Conservation (phyloP, 257 asterid genomes). For the Solanum arcanum region DNA sequence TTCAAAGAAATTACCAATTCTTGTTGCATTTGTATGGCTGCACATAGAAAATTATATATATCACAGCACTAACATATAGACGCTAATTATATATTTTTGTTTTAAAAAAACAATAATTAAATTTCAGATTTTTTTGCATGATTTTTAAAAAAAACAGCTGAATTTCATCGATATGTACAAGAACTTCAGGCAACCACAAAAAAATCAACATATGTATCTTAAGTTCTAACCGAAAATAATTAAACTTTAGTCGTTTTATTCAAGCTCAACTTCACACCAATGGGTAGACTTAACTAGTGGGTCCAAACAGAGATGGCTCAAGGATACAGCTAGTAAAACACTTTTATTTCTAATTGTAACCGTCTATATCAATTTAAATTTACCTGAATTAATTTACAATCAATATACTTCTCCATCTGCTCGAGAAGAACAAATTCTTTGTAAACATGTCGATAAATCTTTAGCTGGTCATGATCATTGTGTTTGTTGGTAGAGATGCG, state of each 20-base stretch:
- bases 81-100: too few relatives aligned
- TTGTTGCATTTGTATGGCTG: too few relatives aligned
- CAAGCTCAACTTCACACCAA: background rate
- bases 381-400: conserved; percentile 18
- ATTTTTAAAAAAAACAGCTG: background rate
- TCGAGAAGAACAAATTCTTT: conserved; percentile 12
- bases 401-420: conserved; percentile 4
- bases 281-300: background rate
- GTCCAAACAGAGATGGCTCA: background rate
- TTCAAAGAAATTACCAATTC: too few relatives aligned
- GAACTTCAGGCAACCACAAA: background rate
- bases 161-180: background rate
- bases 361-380: background rate
- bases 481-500: conserved; percentile 15
- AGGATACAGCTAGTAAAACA: background rate
- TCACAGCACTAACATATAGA: too few relatives aligned
- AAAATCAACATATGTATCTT: background rate
- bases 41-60: too few relatives aligned
- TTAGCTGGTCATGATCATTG: conserved; percentile 4
- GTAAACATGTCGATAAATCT: conserved; percentile 16
- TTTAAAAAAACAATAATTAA: too few relatives aligned
- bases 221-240: background rate
- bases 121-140: background rate
- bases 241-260: background rate
- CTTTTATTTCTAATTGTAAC: background rate